Percentiles rank a stretch among this genome's conserved stretches.
Evolutionary conservation across 768 basidiomycete species (phyloP).

Genomic region (Tylopilus subfusipes): DNA sequence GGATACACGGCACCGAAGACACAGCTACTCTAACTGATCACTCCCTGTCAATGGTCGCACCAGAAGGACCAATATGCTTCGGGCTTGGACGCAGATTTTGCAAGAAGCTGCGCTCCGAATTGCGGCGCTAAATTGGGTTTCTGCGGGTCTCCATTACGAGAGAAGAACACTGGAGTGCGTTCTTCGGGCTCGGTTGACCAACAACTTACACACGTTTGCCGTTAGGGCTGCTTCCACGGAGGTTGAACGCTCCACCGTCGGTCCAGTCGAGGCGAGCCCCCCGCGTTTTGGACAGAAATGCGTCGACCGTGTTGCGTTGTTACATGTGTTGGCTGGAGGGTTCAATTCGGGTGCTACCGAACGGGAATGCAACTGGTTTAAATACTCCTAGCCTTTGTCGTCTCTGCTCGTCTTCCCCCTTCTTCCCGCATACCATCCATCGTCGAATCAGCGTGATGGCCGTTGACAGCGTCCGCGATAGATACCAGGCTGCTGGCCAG

Average conservation of each 20-base stretch:
- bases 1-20: too few relatives aligned
- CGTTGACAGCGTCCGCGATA: constrained; percentile 51
- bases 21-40: not conserved
- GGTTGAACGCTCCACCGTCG: not conserved
- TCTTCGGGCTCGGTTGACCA: not conserved
- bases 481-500: constrained; percentile 80
- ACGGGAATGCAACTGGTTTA: constrained; percentile 7
- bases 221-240: too few relatives aligned
- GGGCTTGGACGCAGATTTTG: not conserved
- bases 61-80: not conserved
- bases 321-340: not conserved
- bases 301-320: not conserved
- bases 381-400: constrained; percentile 4
- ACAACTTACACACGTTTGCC: too few relatives aligned
- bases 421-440: not conserved
- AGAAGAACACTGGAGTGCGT: not conserved
- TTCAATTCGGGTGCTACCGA: constrained; percentile 22
- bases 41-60: too few relatives aligned
- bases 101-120: not conserved
- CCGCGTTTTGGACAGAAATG: too few relatives aligned
- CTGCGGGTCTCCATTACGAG: not conserved
- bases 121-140: not conserved
- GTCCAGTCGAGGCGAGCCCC: too few relatives aligned
- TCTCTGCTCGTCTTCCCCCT: not conserved
- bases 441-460: constrained; percentile 40